Evolutionary conservation across 305 asterid genomes (phyloP), one percentile per base, ranked within the genome.

Genomic region (Fraxinus velutina): DNA sequence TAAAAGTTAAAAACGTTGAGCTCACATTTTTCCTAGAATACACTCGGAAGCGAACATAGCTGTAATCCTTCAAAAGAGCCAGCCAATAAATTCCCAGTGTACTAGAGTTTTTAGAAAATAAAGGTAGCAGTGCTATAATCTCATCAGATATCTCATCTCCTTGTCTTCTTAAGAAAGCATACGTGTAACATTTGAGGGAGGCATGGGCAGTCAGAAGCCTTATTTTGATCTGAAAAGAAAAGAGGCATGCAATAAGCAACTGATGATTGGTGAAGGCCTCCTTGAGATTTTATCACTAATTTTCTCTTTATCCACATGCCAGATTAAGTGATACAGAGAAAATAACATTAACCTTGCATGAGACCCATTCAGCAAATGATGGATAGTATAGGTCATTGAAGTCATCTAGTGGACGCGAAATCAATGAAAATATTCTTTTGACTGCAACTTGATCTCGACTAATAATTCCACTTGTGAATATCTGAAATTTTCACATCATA

Each of bases 341-440:
- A 70, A 33, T 83, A 77, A 77, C 77, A 81, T 21, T 73, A 75
- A 96, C 99, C 99, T 96, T 96, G 97, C 98, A 93, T 75, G 98
- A 93, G 86, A 94, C 99, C 98, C 98, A 96, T 89, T 96, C 99
- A 33, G 99, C 99, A 87, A 92, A 96, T 78, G 99, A 96, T 75
- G 99, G 99, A 88, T 91, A 94, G 88, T 90, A 93, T 73, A 96
- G 96, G 87, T 88, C 94, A 79, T 89, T 92, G 90, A 96, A 96
- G 86, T 96, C 99, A 85, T 91, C 89, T 79, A 96, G 89, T 29
- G 98, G 99, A 72, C 94, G 98, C 80, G 98, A 93, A 87, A 96
- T 96, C 91, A 96, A 85, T 52, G 97, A 93, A 90, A 96, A 96
- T 91, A 94, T 94, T 82, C 98, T 92, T 89, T 90, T 94, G 78